Evolutionary conservation across 2,329 filamentous ascomycete genomes (phyloP).

Genomic region (Orbilia quercus): DNA sequence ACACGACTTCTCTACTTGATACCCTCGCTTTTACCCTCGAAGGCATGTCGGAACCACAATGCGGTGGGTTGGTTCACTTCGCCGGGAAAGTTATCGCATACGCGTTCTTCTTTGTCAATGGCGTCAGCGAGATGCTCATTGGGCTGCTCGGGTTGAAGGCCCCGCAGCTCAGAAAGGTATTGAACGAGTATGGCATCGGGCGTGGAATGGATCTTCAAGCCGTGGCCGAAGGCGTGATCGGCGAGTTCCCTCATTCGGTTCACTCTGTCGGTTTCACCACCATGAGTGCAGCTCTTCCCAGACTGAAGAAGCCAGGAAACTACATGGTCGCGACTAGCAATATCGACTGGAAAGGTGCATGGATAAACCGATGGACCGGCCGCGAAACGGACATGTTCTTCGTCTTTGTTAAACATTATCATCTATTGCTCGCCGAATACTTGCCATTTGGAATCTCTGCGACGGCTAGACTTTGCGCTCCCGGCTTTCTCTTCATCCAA

Average conservation of each 20-base stretch:
- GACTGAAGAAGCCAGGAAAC: conserved; percentile 72
- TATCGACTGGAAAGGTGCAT: conserved; percentile 86
- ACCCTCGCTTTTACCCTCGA: conserved; percentile 90
- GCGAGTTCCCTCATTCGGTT: conserved; percentile 65
- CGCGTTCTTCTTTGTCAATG: conserved; percentile 91
- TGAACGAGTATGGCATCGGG: conserved; percentile 75
- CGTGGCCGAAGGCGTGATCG: conserved; percentile 61
- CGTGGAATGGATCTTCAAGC: conserved; percentile 64
- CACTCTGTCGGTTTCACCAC: conserved; percentile 73
- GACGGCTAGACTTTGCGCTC: conserved; percentile 69
- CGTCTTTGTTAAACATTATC: conserved; percentile 89
- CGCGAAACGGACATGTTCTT: conserved; percentile 90
- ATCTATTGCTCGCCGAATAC: conserved; percentile 80
- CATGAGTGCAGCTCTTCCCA: conserved; percentile 70
- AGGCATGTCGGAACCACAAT: conserved; percentile 82
- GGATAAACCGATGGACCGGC: conserved; percentile 86
- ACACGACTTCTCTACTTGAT: conserved; percentile 80
- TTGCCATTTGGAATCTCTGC: conserved; percentile 65
- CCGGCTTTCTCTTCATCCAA: conserved; percentile 82
- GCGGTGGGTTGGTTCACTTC: conserved; percentile 78
- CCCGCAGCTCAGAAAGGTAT: conserved; percentile 76
- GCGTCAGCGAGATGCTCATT: conserved; percentile 83
- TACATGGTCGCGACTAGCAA: conserved; percentile 62
- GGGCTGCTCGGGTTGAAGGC: conserved; percentile 81
- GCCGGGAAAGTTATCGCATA: conserved; percentile 91